Evolutionary conservation across 225 moss, liverwort and hornwort species (phyloP).

Genomic region (Asterella californica): DNA sequence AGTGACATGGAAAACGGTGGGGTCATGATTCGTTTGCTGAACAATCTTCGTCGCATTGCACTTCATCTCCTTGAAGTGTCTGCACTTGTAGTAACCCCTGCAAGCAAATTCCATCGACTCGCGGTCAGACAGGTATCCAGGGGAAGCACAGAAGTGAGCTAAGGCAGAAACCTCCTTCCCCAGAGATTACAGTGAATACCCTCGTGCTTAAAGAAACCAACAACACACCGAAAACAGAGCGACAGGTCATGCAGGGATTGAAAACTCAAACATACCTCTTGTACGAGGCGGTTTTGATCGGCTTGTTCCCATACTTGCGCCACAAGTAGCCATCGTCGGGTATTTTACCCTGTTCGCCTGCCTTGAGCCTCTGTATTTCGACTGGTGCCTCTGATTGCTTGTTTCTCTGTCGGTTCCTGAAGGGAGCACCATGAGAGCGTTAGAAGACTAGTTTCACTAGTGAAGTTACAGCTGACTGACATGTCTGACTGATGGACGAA

Average conservation of each 20-base stretch:
- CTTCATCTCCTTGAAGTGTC: constrained; percentile 45
- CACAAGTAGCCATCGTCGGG: constrained; percentile 46
- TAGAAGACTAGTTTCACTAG: background rate
- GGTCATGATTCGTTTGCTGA: constrained; percentile 45
- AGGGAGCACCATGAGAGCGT: background rate
- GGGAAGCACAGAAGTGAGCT: background rate
- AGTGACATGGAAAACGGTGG: constrained; percentile 30
- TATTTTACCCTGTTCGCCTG: constrained; percentile 43
- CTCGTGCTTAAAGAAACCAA: background rate
- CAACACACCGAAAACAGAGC: background rate
- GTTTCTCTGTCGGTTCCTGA: constrained; percentile 31
- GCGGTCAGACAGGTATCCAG: background rate
- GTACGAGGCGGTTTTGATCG: constrained; percentile 40
- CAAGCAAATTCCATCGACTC: background rate
- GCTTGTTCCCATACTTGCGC: constrained; percentile 50
- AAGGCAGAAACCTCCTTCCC: background rate
- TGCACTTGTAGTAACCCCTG: constrained; percentile 51
- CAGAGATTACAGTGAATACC: no score
- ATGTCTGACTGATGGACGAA: background rate
- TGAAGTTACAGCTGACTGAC: no score
- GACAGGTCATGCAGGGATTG: background rate
- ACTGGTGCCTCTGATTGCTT: constrained; percentile 26
- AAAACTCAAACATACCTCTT: constrained; percentile 29
- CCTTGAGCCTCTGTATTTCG: constrained; percentile 28
- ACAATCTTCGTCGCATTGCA: constrained; percentile 46